Percentiles rank a stretch among this genome's conserved stretches.
These are phyloP conservation scores for Ramularia endophylla DNA, from an alignment of 2,329 filamentous ascomycete genomes.

Conservation along the genomic window DNA sequence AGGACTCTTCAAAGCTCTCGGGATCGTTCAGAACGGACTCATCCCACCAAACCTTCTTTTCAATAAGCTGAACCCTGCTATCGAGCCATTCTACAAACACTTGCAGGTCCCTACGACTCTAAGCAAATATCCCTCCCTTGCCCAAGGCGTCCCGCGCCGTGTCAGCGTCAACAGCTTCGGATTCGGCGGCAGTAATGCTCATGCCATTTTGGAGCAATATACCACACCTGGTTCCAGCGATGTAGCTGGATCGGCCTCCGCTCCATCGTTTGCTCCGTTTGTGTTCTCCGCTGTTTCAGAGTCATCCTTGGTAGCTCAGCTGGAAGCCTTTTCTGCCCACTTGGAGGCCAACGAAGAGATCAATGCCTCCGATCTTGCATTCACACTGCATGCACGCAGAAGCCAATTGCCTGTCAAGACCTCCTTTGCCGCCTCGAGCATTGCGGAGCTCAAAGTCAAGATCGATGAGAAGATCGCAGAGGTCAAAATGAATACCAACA, in stretches of 20 bases:
- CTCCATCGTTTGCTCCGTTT: not conserved
- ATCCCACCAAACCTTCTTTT: slow-evolving; percentile 21
- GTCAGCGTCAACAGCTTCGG: slow-evolving; percentile 11
- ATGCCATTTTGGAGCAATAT: slow-evolving; percentile 10
- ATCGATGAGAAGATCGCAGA: not conserved
- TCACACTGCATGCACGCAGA: slow-evolving; percentile 24
- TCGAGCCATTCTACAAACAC: slow-evolving; percentile 17
- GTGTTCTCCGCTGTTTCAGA: slow-evolving; percentile 2
- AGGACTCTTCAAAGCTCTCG: slow-evolving; percentile 16
- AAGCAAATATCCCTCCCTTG: slow-evolving; percentile 22
- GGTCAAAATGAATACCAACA: too few species aligned
- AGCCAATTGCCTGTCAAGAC: too few species aligned
- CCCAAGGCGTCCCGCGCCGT: not conserved
- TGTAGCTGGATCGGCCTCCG: not conserved
- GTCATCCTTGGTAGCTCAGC: not conserved
- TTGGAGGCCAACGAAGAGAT: slow-evolving; percentile 2
- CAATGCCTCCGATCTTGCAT: slow-evolving; percentile 20
- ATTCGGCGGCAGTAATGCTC: slow-evolving; percentile 11
- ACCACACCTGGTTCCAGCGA: slow-evolving; percentile 3
- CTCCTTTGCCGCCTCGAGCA: not conserved
- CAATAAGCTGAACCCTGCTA: slow-evolving; percentile 9
- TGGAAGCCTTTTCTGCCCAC: slow-evolving; percentile 1
- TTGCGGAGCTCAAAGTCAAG: not conserved
- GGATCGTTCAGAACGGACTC: slow-evolving; percentile 17
- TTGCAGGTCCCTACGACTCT: slow-evolving; percentile 23